Base-by-base conservation (phyloP, 495 filamentous ascomycete species). In the Neurospora pannonica region DNA sequence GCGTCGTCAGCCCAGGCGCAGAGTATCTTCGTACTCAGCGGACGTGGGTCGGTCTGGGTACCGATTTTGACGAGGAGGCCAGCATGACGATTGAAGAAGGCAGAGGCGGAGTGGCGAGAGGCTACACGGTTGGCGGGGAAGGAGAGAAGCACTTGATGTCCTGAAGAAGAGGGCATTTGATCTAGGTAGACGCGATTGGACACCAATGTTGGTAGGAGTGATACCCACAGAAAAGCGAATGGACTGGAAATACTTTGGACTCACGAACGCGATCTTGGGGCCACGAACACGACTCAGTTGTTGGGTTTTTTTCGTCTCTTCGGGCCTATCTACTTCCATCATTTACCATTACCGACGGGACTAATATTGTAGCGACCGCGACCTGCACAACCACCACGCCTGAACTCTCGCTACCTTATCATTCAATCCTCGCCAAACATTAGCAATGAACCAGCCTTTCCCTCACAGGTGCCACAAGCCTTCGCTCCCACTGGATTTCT, bases 21-120 rank as follows among this genome's bases (percentile, higher is more conserved):
- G 92, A 97, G 82, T 98, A 89, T 78, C 81, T 99, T 74, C 88
- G 90, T 54, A 92, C 90, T 13, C 92, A 94, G 77, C 82, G 96
- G 73, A 97, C 92, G 8, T 99, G 96, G 96, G 92, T 90, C 80
- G 96, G 96, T 0, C 82, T 99, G 37, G 97, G 96, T 0, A 97
- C 91, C 74, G 96, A 99, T 81, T 96, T 94, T 74, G 86, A 87
- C 38, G 85, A 85, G 70, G 91, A 94, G 77, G 89, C 92, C 28
- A 86, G 86, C 54, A 88, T 91, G 11, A 86, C 88, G 15, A 85
- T 89, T 11, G 92, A 97, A 80, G 90, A 97, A 81, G 96, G 96
- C 36, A 90, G 94, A 80, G 92, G 90, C 76, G 97, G 97, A 13
- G 90, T 97, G 72, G 96, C 96, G 62, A 92, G 92, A 79, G 97